Evolutionary conservation across 1,284 basidiomycete genomes (phyloP).

Genomic region (Ustilago crameri): DNA sequence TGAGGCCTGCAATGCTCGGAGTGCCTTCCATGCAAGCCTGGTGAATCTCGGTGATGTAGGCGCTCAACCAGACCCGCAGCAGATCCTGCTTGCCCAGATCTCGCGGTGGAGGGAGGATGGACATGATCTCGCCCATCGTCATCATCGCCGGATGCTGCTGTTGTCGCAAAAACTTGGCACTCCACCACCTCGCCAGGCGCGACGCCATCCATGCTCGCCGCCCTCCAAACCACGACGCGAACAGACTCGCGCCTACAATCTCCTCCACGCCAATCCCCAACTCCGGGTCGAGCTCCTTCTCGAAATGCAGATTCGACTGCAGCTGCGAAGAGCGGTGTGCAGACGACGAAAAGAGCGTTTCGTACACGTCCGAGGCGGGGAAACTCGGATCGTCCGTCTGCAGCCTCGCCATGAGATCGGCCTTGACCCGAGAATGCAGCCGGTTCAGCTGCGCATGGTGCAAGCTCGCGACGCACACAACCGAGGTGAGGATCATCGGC

Average conservation of each 20-base stretch:
- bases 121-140: slow-evolving; percentile 47
- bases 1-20: slow-evolving; percentile 21
- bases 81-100: slow-evolving; percentile 41
- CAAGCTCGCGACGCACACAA: slow-evolving; percentile 29
- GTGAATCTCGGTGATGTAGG: slow-evolving; percentile 40
- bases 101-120: slow-evolving; percentile 31
- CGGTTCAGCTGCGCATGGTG: slow-evolving; percentile 41
- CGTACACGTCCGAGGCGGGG: slow-evolving; percentile 33
- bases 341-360: slow-evolving; percentile 38
- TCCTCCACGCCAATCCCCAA: slow-evolving; percentile 41
- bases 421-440: slow-evolving; percentile 22
- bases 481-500: slow-evolving; percentile 34
- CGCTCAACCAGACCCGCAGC: slow-evolving; percentile 37
- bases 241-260: slow-evolving; percentile 32
- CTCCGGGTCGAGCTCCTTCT: slow-evolving; percentile 41
- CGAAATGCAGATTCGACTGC: slow-evolving; percentile 30
- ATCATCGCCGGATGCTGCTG: slow-evolving; percentile 41
- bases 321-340: slow-evolving; percentile 10
- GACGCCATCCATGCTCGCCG: slow-evolving; percentile 39
- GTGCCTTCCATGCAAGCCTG: slow-evolving; percentile 40
- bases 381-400: slow-evolving; percentile 40
- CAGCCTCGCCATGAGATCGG: slow-evolving; percentile 26
- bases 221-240: slow-evolving; percentile 36
- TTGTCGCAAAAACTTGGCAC: slow-evolving; percentile 35
- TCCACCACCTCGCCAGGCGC: slow-evolving; percentile 36